Conservation (phyloP, 2,329 filamentous ascomycete species). For the Zalaria sp. region DNA sequence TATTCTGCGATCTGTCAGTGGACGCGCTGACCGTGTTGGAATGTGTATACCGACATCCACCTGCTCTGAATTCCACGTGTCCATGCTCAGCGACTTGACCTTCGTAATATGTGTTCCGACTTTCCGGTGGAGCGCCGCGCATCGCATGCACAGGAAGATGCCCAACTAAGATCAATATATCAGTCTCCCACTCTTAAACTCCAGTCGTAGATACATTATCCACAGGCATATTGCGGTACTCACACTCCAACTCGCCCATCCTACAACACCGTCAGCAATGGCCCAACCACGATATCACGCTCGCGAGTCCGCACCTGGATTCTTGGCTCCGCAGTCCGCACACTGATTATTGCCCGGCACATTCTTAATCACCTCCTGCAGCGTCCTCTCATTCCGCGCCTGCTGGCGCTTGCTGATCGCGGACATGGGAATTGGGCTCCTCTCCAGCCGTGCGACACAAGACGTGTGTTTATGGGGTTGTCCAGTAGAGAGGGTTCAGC, state of each 20-base stretch:
- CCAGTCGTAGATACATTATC: not conserved
- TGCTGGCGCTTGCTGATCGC: constrained; percentile 85
- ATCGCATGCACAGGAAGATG: constrained; percentile 95
- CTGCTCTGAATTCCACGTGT: constrained; percentile 90
- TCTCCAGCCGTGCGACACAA: no score
- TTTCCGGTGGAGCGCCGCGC: constrained; percentile 88
- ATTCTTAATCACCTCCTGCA: constrained; percentile 77
- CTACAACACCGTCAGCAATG: constrained; percentile 34
- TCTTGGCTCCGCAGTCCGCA: constrained; percentile 82
- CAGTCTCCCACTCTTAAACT: not conserved
- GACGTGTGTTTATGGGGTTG: no score
- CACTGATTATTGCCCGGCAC: constrained; percentile 84
- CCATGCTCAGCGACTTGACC: constrained; percentile 97
- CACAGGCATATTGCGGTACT: constrained; percentile 20
- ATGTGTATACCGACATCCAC: constrained; percentile 60
- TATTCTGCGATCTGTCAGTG: constrained; percentile 45
- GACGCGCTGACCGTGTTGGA: constrained; percentile 1
- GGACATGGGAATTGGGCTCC: not conserved
- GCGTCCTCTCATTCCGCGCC: constrained; percentile 82
- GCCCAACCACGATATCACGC: not conserved
- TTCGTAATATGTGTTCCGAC: constrained; percentile 96
- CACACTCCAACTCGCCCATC: constrained; percentile 96
- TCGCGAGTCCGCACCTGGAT: constrained; percentile 53
- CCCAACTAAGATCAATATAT: constrained; percentile 50
- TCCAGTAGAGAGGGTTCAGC: no score